These are phyloP conservation scores for Cymbopogon citratus DNA, from an alignment of 176 grass and related monocot genomes.

Conservation along the genomic window DNA sequence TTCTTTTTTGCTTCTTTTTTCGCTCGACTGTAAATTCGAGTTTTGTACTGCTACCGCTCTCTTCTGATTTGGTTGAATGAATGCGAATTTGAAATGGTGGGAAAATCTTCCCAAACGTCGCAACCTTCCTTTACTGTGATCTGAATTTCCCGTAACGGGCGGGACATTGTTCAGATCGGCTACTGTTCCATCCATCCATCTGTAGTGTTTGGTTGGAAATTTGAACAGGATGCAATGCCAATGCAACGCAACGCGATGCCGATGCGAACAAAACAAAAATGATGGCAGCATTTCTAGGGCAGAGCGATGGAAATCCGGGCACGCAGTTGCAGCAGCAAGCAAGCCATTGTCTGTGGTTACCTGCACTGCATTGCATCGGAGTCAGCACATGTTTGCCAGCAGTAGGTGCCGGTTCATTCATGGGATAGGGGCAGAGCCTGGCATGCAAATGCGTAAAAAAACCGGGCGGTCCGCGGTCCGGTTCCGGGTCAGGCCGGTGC, in stretches of 20 bases:
- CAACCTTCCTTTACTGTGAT: background rate
- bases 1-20: background rate
- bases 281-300: constrained; percentile 28
- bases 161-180: background rate
- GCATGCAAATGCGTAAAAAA: background rate
- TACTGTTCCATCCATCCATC: constrained; percentile 35
- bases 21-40: constrained; percentile 44
- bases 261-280: background rate
- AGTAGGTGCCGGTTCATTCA: constrained; percentile 4
- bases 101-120: background rate
- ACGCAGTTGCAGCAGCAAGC: background rate
- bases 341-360: too few species aligned
- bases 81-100: background rate
- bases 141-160: background rate
- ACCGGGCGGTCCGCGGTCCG: background rate
- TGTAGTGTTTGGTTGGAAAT: too few species aligned
- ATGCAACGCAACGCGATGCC: background rate
- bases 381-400: constrained; percentile 22
- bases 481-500: background rate
- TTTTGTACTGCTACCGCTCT: constrained; percentile 29
- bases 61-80: background rate
- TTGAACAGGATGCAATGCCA: background rate
- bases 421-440: background rate
- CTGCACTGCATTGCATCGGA: constrained; percentile 24
- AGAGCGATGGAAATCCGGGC: constrained; percentile 4